Conservation (phyloP, 2,329 filamentous ascomycete species). For the Laburnicola sp. region DNA sequence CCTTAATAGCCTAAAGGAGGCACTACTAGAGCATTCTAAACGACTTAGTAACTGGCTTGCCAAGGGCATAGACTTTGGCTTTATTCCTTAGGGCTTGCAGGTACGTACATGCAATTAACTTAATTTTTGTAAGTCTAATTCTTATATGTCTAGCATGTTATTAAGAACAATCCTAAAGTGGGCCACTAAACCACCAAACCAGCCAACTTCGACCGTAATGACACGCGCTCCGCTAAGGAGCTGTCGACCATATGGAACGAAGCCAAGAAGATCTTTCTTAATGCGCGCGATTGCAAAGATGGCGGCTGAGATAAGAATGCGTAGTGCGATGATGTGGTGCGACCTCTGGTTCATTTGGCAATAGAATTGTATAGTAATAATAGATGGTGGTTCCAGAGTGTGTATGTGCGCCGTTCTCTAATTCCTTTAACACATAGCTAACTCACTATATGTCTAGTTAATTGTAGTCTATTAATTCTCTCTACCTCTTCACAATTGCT, state of each 20-base stretch:
- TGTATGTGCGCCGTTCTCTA: slow-evolving; percentile 12
- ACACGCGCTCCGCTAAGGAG: slow-evolving; percentile 2
- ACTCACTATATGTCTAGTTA: slow-evolving; percentile 3
- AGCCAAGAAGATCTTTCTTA: slow-evolving; percentile 20
- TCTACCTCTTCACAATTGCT: too few relatives aligned
- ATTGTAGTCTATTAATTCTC: too few relatives aligned
- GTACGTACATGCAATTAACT: too few relatives aligned
- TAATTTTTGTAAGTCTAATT: not conserved
- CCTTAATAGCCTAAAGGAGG: too few relatives aligned
- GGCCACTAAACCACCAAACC: slow-evolving; percentile 19
- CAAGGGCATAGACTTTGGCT: too few relatives aligned
- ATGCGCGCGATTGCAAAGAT: slow-evolving; percentile 19
- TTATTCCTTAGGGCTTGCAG: too few relatives aligned
- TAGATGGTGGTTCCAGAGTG: slow-evolving; percentile 21
- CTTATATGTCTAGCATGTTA: slow-evolving; percentile 10
- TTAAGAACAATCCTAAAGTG: slow-evolving; percentile 18
- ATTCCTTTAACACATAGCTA: too few relatives aligned
- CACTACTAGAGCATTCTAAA: too few relatives aligned
- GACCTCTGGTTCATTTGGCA: slow-evolving; percentile 20
- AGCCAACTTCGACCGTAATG: slow-evolving; percentile 11
- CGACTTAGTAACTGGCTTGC: too few relatives aligned
- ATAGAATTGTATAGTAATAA: slow-evolving; percentile 18
- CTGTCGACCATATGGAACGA: slow-evolving; percentile 13
- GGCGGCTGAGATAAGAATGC: slow-evolving; percentile 22
- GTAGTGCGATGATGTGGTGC: slow-evolving; percentile 23